Evolutionary conservation across 2,329 filamentous ascomycete genomes (phyloP).

Genomic region (Aspergillus quadricinctus): DNA sequence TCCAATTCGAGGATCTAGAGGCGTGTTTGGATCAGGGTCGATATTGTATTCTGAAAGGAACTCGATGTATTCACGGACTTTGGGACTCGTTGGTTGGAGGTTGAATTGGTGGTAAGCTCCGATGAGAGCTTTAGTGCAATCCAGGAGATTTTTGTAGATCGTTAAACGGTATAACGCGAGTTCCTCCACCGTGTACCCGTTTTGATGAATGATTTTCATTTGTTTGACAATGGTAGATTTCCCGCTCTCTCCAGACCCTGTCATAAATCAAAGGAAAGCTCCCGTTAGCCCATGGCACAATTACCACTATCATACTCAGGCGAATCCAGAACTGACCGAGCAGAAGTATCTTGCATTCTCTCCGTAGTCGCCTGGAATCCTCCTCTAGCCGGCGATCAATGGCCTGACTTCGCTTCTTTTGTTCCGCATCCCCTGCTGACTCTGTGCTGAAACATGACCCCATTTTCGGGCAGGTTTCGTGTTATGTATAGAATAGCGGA

Average conservation of each 20-base stretch:
- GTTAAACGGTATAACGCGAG: slow-evolving; percentile 90
- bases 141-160: slow-evolving; percentile 96
- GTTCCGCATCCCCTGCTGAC: slow-evolving; percentile 73
- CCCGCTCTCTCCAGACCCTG: slow-evolving; percentile 95
- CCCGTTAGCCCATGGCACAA: slow-evolving; percentile 4
- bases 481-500: slow-evolving; percentile 18
- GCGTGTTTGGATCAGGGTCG: slow-evolving; percentile 82
- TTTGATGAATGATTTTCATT: slow-evolving; percentile 99
- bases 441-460: slow-evolving; percentile 88
- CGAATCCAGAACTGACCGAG: slow-evolving; percentile 57
- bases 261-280: slow-evolving; percentile 10
- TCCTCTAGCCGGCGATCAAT: slow-evolving; percentile 94
- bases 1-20: slow-evolving; percentile 75
- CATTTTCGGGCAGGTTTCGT: slow-evolving; percentile 52
- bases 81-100: slow-evolving; percentile 68
- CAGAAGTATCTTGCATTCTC: slow-evolving; percentile 98
- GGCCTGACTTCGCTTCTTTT: slow-evolving; percentile 93
- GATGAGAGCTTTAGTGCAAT: slow-evolving; percentile 92
- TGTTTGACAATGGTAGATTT: slow-evolving; percentile 99
- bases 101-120: slow-evolving; percentile 88
- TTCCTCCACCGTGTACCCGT: slow-evolving; percentile 93
- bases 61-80: slow-evolving; percentile 69
- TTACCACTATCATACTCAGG: background rate
- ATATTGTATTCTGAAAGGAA: slow-evolving; percentile 85
- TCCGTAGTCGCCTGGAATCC: slow-evolving; percentile 83